These are phyloP conservation scores for Debaryomyces sp. DNA, from an alignment of 1,139 yeast species.

Conservation along the genomic window DNA sequence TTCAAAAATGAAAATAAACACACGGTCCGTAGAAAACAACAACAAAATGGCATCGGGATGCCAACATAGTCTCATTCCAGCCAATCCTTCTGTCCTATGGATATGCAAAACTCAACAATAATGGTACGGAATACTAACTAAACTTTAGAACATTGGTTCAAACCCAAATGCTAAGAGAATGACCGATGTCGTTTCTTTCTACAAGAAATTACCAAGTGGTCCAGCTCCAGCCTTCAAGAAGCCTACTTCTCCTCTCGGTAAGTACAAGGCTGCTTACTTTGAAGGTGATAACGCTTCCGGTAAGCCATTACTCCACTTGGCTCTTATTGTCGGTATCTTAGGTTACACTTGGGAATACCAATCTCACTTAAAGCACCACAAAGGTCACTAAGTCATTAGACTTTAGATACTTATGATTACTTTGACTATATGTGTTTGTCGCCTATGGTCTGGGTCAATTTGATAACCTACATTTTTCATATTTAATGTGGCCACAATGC, in stretches of 20 bases:
- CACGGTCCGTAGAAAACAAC: not conserved
- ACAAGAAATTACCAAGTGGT: constrained; percentile 96
- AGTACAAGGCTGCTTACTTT: constrained; percentile 78
- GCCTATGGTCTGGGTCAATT: not conserved
- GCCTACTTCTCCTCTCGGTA: constrained; percentile 71
- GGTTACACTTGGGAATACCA: constrained; percentile 96
- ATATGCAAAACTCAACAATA: not conserved
- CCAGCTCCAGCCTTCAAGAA: constrained; percentile 72
- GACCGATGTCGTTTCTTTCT: constrained; percentile 92
- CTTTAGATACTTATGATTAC: not conserved
- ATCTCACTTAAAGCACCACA: constrained; percentile 70
- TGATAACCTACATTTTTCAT: not conserved
- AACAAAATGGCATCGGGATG: not conserved
- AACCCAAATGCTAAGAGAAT: constrained; percentile 97
- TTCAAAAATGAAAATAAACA: too few species aligned
- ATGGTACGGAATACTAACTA: not conserved
- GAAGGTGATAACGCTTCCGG: constrained; percentile 81
- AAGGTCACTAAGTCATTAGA: constrained; percentile 25
- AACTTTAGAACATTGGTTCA: constrained; percentile 76
- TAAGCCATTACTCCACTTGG: constrained; percentile 80
- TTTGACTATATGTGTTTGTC: not conserved
- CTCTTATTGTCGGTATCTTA: constrained; percentile 65
- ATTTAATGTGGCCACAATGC: constrained; percentile 1
- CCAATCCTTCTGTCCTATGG: not conserved
- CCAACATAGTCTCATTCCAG: too few species aligned